These are phyloP conservation scores for Cyberlindnera samutprakarnensis DNA, from an alignment of 805 yeast species.

Conservation along the genomic window DNA sequence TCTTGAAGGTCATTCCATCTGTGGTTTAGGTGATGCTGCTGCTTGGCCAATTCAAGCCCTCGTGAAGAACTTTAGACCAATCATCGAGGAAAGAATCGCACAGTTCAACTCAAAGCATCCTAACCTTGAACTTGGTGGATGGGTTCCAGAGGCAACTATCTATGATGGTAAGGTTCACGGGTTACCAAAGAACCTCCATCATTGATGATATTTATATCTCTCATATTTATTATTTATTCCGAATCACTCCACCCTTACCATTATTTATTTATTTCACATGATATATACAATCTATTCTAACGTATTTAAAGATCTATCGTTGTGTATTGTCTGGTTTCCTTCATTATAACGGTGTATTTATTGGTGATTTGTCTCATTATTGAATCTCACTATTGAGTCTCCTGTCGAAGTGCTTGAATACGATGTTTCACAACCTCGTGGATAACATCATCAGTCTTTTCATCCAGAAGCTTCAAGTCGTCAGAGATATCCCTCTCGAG, in stretches of 20 bases:
- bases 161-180: conserved; percentile 59
- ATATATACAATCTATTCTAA: no score
- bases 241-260: no score
- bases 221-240: conserved; percentile 6
- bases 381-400: background rate
- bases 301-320: no score
- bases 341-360: background rate
- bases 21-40: conserved; percentile 90
- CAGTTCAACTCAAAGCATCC: conserved; percentile 43
- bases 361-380: background rate
- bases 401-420: conserved; percentile 8
- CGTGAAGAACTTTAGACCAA: conserved; percentile 77
- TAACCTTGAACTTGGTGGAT: conserved; percentile 61
- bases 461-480: conserved; percentile 30
- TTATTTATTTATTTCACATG: no score
- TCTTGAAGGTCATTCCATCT: conserved; percentile 86
- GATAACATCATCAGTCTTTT: conserved; percentile 36
- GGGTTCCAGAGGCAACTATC: conserved; percentile 57
- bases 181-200: conserved; percentile 33
- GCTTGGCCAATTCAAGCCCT: conserved; percentile 93
- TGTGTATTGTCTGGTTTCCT: no score
- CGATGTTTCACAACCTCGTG: conserved; percentile 31
- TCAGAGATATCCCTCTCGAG: conserved; percentile 31
- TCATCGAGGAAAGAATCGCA: conserved; percentile 68
- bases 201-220: conserved; percentile 7